Conservation (phyloP, 176 grass and related monocot genomes). For the Musa schizocarpa region DNA sequence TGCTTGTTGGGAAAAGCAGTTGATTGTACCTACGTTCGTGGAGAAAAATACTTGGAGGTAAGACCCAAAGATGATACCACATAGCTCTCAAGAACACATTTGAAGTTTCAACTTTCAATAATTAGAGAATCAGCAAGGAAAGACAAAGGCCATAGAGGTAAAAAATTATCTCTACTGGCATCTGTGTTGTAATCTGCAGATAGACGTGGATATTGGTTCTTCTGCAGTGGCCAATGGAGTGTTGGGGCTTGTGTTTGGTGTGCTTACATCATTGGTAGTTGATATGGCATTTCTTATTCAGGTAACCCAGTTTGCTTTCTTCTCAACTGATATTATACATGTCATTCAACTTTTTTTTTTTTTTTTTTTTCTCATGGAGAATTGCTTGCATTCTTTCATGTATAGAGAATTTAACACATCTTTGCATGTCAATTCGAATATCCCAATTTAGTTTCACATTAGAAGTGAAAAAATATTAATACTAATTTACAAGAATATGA, state of each 20-base stretch:
- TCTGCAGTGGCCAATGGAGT: constrained; percentile 84
- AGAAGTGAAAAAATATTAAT: too few species aligned
- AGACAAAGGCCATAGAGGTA: background rate
- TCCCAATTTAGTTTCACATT: too few species aligned
- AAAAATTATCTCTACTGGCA: background rate
- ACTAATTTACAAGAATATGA: too few species aligned
- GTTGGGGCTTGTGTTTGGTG: constrained; percentile 81
- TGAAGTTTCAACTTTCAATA: background rate
- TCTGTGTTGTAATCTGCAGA: constrained; percentile 29
- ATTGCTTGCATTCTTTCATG: too few species aligned
- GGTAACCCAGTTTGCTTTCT: constrained; percentile 21
- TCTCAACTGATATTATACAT: too few species aligned
- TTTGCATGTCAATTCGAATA: too few species aligned
- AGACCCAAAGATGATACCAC: background rate
- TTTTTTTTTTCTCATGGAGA: too few species aligned
- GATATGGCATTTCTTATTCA: constrained; percentile 97
- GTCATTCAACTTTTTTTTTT: too few species aligned
- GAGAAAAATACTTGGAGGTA: constrained; percentile 81
- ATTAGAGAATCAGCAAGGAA: background rate
- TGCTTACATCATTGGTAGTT: constrained; percentile 66
- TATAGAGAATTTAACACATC: too few species aligned
- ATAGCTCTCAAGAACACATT: background rate
- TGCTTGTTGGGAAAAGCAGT: constrained; percentile 87
- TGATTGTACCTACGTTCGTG: constrained; percentile 78
- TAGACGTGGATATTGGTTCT: constrained; percentile 92